Evolutionary conservation across 148 eudicot genomes (phyloP), one percentile per base, ranked within the genome.

Genomic region (Chenopodium suecicum): DNA sequence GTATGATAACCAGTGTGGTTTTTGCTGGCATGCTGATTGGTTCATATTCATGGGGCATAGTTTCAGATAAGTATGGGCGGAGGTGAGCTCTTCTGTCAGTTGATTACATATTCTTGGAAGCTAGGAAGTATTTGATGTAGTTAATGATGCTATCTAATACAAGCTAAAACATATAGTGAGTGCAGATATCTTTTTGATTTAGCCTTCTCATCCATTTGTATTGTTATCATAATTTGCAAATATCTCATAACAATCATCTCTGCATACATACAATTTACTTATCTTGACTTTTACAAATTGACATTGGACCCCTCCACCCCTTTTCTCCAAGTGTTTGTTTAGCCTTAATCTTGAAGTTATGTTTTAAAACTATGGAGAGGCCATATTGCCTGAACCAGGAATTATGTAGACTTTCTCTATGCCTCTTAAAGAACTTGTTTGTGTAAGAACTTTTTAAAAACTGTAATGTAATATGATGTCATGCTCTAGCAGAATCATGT

Each of bases 1-100:
- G 93, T 84, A 73, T 91, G 72, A 87, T 93, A 60, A 91, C 95
- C 20, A 93, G 89, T 46, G 83, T 87, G n/a, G 95, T 93, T 34
- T 93, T 93, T 62, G 93, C 86, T 70, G 97, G 97, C 37, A 93
- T 93, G 97, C 86, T 93, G 63, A 82, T 93, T 82, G 97, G 97
- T 65, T 90, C 97, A 66, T 93, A 90, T 77, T 87, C 90, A 62
- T 90, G 92, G 89, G 97, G 97, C 32, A 70, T 90, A 74, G 90
- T 93, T 74, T 90, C 97, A 54, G 95, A 93, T 87, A 89, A 80
- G 14, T 89, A 73, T 78, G 97, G 95, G 32, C 84, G 97, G 79
- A 93, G 89, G 97, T 93, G 78, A 79, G 88, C 17, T 81, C 52
- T 48, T 44, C 73, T n/a, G 44, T 44, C 73, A 27, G 50, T 63